A percentile compares a stretch with the other conserved stretches of the same genome.
These are phyloP conservation scores for Malus orientalis DNA, from an alignment of 306 rosid genomes.

Conservation along the genomic window DNA sequence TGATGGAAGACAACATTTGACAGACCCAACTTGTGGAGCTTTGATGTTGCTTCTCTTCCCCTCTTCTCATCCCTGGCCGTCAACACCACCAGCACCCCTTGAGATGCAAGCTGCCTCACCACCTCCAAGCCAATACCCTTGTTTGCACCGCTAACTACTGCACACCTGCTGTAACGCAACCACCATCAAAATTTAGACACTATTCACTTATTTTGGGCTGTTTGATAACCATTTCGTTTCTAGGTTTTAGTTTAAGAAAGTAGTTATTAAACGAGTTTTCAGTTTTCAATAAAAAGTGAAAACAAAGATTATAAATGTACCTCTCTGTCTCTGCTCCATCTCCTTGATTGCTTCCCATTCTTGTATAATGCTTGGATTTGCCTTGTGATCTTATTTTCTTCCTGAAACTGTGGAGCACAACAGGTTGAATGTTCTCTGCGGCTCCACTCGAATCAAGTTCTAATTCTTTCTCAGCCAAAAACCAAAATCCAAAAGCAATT, in stretches of 20 bases:
- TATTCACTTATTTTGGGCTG: no score
- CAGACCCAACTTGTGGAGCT: slow-evolving; percentile 33
- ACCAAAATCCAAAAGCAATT: no score
- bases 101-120: slow-evolving; percentile 33
- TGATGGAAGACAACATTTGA: slow-evolving; percentile 38
- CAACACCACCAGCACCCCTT: slow-evolving; percentile 37
- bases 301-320: background rate
- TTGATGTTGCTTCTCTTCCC: slow-evolving; percentile 28
- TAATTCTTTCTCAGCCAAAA: no score
- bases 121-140: slow-evolving; percentile 47
- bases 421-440: background rate
- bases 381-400: background rate
- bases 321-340: slow-evolving; percentile 8
- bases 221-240: no score
- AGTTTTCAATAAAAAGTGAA: no score
- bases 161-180: slow-evolving; percentile 13
- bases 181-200: no score
- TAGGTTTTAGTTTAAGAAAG: no score
- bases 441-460: background rate
- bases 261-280: no score
- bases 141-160: slow-evolving; percentile 51
- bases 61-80: slow-evolving; percentile 46
- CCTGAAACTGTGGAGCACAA: background rate
- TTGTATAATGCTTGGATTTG: background rate
- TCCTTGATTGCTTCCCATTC: slow-evolving; percentile 10